A percentile compares a stretch with the other conserved stretches of the same genome.
These are phyloP conservation scores for Linum usitatissimum DNA, from an alignment of 345 rosid species.

Conservation along the genomic window DNA sequence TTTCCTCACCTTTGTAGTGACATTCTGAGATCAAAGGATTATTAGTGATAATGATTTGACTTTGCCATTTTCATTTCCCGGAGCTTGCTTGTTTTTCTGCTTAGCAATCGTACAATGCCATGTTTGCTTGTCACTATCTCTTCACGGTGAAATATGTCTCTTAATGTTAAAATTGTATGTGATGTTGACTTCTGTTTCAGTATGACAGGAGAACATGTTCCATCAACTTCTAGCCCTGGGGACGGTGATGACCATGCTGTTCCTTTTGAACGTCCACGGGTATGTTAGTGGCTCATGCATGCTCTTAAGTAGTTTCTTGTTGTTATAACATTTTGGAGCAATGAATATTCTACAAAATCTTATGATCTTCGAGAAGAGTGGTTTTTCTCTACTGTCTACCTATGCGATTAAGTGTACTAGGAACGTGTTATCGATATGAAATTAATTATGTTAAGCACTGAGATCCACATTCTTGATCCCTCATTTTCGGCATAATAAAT, in stretches of 20 bases:
- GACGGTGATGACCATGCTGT: constrained; percentile 67
- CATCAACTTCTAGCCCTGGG: constrained; percentile 81
- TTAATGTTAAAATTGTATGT: not conserved
- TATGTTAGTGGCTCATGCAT: constrained; percentile 23
- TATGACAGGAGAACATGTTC: constrained; percentile 86
- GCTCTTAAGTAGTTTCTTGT: not conserved
- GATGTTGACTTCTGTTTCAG: constrained; percentile 37
- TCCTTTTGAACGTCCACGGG: constrained; percentile 48
- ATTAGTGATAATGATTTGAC: too few species aligned
- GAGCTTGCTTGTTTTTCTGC: not conserved
- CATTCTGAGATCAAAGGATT: too few species aligned
- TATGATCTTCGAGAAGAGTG: not conserved
- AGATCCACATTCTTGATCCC: not conserved
- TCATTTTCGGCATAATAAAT: not conserved
- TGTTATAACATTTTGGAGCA: not conserved
- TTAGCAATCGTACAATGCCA: not conserved
- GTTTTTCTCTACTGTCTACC: not conserved
- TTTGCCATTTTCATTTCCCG: too few species aligned
- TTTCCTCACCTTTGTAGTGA: too few species aligned
- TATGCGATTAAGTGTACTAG: not conserved
- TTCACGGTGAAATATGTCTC: not conserved
- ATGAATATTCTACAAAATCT: not conserved
- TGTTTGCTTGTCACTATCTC: not conserved
- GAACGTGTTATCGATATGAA: too few species aligned
- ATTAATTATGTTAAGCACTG: not conserved